Base-by-base conservation (phyloP, 441 rosid genomes). In the Gossypium schwendimanii region DNA sequence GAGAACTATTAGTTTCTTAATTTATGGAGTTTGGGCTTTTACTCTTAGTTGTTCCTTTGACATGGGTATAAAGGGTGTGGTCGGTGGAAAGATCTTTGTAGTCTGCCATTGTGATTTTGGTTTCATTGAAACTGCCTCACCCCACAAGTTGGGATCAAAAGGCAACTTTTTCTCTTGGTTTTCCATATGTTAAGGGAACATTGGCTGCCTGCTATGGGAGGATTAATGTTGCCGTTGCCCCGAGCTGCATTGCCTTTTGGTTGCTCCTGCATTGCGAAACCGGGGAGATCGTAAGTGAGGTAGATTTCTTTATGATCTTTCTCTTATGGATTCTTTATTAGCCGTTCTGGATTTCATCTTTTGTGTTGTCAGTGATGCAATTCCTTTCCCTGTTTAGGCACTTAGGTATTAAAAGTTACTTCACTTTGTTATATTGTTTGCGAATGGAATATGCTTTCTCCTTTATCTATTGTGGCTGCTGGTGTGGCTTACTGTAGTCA, bases 11-110 rank as follows among this genome's bases (percentile, higher is more conserved):
- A 66, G 76, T 73, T 72, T 76, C 67, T 76, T 76, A 60, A 54
- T 72, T 75, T 59, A 76, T 72, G 81, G 82, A 36, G 76, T 77
- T 75, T 82, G 82, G 84, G 85, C 71, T 79, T 81, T 79, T 75
- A 64, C 74, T 54, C 3, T 76, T 33, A 44, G 53, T 31, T 82
- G 69, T 85, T 81, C 77, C 74, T 74, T 76, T 74, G 33, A 81
- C 78, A 70, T 85, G 80, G 86, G 80, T 76, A 57, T 73, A 65
- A 71, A 75, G 58, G 77, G 72, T 78, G 68, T 69, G 79, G 82
- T 73, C 71, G 65, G 71, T 77, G 75, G 85, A 77, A 77, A 76
- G 74, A 74, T 76, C 73, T 75, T 58, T 79, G 81, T 82, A 72
- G 73, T 77, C 75, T 79, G 77, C 59, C 53, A 67, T 63, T 20